Conservation (phyloP, 2,329 filamentous ascomycete genomes). For the Domatiomyces globalis region DNA sequence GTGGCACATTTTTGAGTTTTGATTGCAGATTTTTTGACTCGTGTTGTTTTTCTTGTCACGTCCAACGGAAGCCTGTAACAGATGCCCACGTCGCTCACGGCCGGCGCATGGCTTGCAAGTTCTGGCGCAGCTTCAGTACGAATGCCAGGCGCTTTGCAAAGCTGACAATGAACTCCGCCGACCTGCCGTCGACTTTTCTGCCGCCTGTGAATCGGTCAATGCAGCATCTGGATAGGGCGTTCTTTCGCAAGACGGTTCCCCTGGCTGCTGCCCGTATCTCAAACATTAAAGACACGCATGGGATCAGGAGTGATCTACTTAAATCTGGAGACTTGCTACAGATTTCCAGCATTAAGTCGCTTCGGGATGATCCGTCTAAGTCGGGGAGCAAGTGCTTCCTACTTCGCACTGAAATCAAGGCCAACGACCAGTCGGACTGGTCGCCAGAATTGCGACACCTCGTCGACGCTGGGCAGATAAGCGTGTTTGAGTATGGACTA, state of each 20-base stretch:
- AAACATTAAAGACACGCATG: conserved; percentile 60
- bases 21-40: no score
- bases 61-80: no score
- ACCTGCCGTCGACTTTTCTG: conserved; percentile 46
- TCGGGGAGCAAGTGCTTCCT: conserved; percentile 26
- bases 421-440: conserved; percentile 55
- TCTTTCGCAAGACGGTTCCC: conserved; percentile 65
- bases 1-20: no score
- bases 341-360: conserved; percentile 48
- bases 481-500: conserved; percentile 61
- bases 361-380: conserved; percentile 38
- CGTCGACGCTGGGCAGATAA: conserved; percentile 52
- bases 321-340: conserved; percentile 52
- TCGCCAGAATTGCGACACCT: conserved; percentile 54
- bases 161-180: conserved; percentile 14
- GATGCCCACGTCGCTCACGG: not conserved
- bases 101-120: not conserved
- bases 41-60: no score
- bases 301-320: conserved; percentile 52
- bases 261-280: conserved; percentile 65
- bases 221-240: conserved; percentile 64
- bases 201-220: conserved; percentile 70
- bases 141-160: not conserved
- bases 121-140: not conserved
- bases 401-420: conserved; percentile 25